Evolutionary conservation across 441 rosid species (phyloP), one percentile per base, ranked within the genome.

Genomic region (Erysimum cheiri): DNA sequence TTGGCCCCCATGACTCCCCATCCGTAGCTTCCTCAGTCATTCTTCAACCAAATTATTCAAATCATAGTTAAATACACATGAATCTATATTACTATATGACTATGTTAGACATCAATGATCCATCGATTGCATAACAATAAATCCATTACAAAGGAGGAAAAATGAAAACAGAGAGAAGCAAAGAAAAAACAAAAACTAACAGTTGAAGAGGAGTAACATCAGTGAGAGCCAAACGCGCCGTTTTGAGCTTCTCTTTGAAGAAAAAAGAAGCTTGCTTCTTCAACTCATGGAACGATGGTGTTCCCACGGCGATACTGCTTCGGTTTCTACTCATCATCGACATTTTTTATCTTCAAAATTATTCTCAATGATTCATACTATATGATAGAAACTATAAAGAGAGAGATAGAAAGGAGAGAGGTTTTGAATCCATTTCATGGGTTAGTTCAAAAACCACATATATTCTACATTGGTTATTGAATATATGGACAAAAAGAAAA

Each of bases 211-310:
- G 92, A 15, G 98, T 89, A 14, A 89, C 97, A 64, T 93, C 96
- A 7, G 98, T 93, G 74, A 93, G 88, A 74, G 86, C 96, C 54
- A 93, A 81, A 29, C 97, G 82, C 24, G 97, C 98, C 49, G 88
- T 89, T 82, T 87, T 91, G 74, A 93, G 84, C 88, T 91, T 93
- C 73, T 91, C 97, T 80, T 85, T 91, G 80, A 93, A 65, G 79
- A 93, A 93, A 74, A 93, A 93, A 6, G 97, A 93, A 47, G 97
- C 94, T 74, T 91, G 96, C 48, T 85, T 91, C 86, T 80, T 93
- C 72, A 93, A 67, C 32, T 89, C 93, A 72, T 74, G 89, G 68
- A 93, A 89, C 22, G 84, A 80, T 37, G 89, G 80, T 28, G 85
- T 64, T 67, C 75, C 81, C 88, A 80, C 82, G 82, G 66, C 73